phyloP scores from a whole-genome alignment of 2,329 filamentous ascomycete species.

The Lasiodiplodia hormozganensis region DNA sequence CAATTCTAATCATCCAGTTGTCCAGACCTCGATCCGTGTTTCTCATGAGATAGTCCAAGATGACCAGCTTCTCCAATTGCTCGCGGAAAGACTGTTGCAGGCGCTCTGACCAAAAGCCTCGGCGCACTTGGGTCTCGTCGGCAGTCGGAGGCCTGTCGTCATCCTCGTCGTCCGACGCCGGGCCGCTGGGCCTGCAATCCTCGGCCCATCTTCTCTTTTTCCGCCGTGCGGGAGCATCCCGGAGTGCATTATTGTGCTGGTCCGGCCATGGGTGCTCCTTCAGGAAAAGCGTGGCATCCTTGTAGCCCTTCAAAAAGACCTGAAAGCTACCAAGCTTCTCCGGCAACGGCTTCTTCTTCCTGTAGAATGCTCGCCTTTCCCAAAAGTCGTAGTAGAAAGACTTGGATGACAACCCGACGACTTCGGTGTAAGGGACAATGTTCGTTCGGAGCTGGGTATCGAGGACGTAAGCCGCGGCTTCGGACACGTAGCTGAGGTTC shows the following conservation, averaged over 20 bases:
- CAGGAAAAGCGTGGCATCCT: constrained; percentile 94
- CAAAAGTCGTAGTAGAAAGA: constrained; percentile 99
- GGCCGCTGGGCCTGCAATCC: constrained; percentile 74
- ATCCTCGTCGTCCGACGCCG: constrained; percentile 68
- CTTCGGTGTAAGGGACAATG: constrained; percentile 94
- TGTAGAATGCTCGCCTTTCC: constrained; percentile 87
- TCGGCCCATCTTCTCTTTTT: constrained; percentile 76
- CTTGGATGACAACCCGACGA: constrained; percentile 92
- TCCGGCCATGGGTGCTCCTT: constrained; percentile 98
- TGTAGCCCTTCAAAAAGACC: constrained; percentile 95
- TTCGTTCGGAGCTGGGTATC: constrained; percentile 89
- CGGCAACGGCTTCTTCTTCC: constrained; percentile 85
- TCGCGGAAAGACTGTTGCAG: constrained; percentile 93
- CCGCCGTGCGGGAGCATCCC: constrained; percentile 70
- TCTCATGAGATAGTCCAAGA: constrained; percentile 98
- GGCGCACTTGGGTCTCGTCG: constrained; percentile 48
- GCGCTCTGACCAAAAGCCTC: constrained; percentile 84
- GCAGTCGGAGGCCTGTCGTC: constrained; percentile 53
- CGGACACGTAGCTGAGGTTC: constrained; percentile 96
- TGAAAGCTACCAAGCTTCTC: constrained; percentile 96
- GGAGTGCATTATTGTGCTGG: constrained; percentile 73
- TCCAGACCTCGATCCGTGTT: constrained; percentile 96
- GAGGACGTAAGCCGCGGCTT: constrained; percentile 94
- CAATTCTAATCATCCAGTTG: constrained; percentile 99
- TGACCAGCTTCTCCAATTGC: constrained; percentile 94